A percentile compares a stretch with the other conserved stretches of the same genome.
phyloP scores from a whole-genome alignment of 2,329 filamentous ascomycete species.

The Boeremia lycopersici region DNA sequence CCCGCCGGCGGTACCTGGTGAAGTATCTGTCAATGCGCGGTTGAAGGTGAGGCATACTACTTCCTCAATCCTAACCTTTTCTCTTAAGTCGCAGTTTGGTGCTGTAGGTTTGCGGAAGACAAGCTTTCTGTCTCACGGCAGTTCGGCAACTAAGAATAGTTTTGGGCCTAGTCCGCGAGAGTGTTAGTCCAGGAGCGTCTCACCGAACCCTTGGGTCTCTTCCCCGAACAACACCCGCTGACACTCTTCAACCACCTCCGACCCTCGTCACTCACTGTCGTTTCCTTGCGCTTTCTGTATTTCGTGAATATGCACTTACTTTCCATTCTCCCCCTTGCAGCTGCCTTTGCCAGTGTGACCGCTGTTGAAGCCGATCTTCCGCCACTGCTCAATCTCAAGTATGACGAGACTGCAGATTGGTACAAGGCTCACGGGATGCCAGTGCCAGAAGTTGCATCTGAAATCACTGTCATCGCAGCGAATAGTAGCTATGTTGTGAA shows the following conservation, averaged over 20 bases:
- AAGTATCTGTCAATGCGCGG: too few species aligned
- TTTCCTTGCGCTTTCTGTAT: conserved; percentile 11
- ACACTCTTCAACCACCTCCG: conserved; percentile 2
- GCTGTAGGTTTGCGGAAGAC: background rate
- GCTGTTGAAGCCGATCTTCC: conserved; percentile 1
- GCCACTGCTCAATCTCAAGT: conserved; percentile 6
- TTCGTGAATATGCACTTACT: conserved; percentile 24
- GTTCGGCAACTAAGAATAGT: conserved; percentile 1
- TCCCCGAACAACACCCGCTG: conserved; percentile 5
- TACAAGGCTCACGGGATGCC: conserved; percentile 5
- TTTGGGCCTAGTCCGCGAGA: background rate
- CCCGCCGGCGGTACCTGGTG: too few species aligned
- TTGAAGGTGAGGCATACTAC: too few species aligned
- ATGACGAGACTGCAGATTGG: conserved; percentile 25
- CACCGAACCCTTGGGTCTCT: background rate
- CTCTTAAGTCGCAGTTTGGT: too few species aligned
- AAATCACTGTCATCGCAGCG: conserved; percentile 24
- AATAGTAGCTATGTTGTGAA: conserved; percentile 38
- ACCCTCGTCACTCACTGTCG: conserved; percentile 14
- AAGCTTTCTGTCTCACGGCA: background rate
- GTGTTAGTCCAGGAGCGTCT: conserved; percentile 9
- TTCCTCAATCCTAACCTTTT: too few species aligned
- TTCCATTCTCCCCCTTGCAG: conserved; percentile 13
- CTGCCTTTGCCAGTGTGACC: conserved; percentile 13
- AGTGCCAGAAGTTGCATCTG: conserved; percentile 12